These are phyloP conservation scores for Takakia lepidozioides DNA, from an alignment of 225 moss, liverwort and hornwort species.

Conservation along the genomic window DNA sequence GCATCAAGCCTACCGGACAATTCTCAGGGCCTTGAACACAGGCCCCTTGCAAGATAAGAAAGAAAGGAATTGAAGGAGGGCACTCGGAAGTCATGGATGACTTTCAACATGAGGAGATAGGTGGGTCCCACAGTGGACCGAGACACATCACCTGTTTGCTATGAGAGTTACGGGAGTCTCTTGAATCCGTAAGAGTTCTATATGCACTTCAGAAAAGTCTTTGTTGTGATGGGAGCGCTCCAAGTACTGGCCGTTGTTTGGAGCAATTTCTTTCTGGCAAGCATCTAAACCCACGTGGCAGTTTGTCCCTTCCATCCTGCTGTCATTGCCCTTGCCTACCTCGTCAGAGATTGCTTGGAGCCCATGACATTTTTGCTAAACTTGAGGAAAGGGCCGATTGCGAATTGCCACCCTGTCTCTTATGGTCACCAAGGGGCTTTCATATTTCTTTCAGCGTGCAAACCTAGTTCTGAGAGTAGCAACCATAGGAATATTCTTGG, in stretches of 20 bases:
- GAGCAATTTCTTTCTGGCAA: constrained; percentile 42
- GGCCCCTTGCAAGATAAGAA: too few relatives aligned
- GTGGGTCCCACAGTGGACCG: constrained; percentile 86
- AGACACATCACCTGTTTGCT: constrained; percentile 62
- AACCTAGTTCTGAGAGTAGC: constrained; percentile 27
- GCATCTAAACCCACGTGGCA: constrained; percentile 43
- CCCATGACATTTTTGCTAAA: constrained; percentile 63
- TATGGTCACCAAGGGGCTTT: constrained; percentile 60
- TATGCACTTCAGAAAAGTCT: constrained; percentile 50
- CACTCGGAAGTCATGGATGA: constrained; percentile 39
- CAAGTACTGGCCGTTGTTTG: constrained; percentile 50
- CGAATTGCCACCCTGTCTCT: constrained; percentile 61
- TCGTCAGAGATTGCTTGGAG: constrained; percentile 39
- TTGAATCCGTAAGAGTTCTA: constrained; percentile 31
- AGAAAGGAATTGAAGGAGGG: background rate
- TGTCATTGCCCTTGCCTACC: constrained; percentile 52
- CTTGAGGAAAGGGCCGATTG: constrained; percentile 73
- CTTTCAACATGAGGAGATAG: constrained; percentile 91
- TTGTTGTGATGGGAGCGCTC: constrained; percentile 47
- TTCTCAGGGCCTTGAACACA: too few relatives aligned
- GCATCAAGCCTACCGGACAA: too few relatives aligned
- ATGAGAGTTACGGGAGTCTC: constrained; percentile 53
- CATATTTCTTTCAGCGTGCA: constrained; percentile 50
- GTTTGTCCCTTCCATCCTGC: constrained; percentile 30
- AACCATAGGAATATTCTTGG: constrained; percentile 10